Base-by-base conservation (phyloP, 768 basidiomycete genomes). In the Mycena amicta region DNA sequence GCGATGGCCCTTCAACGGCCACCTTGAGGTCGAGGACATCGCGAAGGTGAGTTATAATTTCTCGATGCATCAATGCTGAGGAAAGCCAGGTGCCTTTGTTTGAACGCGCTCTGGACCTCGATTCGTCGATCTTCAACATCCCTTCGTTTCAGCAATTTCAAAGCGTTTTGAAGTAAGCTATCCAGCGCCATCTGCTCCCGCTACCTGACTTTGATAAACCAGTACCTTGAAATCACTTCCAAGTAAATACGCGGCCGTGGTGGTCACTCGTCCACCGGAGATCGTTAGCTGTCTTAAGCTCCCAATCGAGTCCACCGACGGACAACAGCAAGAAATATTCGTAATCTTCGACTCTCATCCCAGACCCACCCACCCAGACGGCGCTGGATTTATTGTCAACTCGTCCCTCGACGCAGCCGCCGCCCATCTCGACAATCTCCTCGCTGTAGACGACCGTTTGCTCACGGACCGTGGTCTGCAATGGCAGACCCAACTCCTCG, bases 181-280 rank as follows among this genome's bases (percentile, higher is more conserved):
- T 37, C 20, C 27, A 37, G 18, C 33, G 8, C 33, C 18, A n/a
- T 23, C 20, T 23, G 43, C 8, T 45, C 20, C 22, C 15, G 13
- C 43, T 15, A n/a, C 6, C 12, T 45, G 8, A 15, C 20, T 8
- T 23, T 23, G 22, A 13, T 16, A 15, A 13, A 45, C 6, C 49
- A 77, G 73, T 43, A 60, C 55, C 43, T 58, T 63, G 28, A 64
- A 79, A 68, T 69, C 67, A 55, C 22, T 54, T 30, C 12, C 56
- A 55, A 2, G 65, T 54, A 45, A 64, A 22, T 28, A 70, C 58
- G 56, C 77, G 45, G 80, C 80, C 53, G 74, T 73, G 31, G 75
- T 88, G 51, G 83, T 90, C 59, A 90, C 88, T 0, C 85, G 87
- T 22, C 86, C 88, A 31, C 88, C 89, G 0, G 89, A 89, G 66